Conservation (phyloP, 768 basidiomycete genomes). For the Phlebiopsis flavidoalba region DNA sequence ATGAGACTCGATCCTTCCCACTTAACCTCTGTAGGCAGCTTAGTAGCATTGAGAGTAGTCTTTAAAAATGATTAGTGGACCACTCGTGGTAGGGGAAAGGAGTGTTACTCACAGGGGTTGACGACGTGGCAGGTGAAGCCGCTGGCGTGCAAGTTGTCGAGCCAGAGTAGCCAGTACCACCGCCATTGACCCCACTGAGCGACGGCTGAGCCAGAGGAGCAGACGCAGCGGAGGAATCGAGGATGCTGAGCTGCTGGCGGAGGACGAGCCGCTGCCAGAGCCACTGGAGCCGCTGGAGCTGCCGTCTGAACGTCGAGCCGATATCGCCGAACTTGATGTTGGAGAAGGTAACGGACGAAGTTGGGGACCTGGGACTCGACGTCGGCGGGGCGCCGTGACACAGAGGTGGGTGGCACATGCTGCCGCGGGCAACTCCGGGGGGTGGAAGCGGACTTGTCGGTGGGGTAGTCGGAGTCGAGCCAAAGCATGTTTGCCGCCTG, state of each 20-base stretch:
- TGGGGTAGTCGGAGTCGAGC: constrained; percentile 48
- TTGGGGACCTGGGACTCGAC: constrained; percentile 33
- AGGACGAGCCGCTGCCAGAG: constrained; percentile 5
- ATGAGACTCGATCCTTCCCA: neutral
- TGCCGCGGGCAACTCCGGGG: constrained; percentile 8
- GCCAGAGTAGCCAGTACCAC: constrained; percentile 18
- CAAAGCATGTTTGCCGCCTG: constrained; percentile 50
- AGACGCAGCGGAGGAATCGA: neutral
- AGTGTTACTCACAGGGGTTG: constrained; percentile 6
- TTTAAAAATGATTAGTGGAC: neutral
- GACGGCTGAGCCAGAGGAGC: constrained; percentile 2
- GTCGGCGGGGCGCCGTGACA: constrained; percentile 32
- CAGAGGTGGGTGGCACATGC: constrained; percentile 40
- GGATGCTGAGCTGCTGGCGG: neutral
- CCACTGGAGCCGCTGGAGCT: constrained; percentile 1
- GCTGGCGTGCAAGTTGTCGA: constrained; percentile 11
- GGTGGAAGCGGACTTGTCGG: constrained; percentile 14
- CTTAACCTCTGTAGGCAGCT: neutral
- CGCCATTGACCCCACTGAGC: constrained; percentile 18
- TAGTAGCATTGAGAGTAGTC: constrained; percentile 11
- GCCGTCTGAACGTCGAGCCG: constrained; percentile 33
- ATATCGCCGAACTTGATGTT: constrained; percentile 47
- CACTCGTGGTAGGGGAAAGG: too few species aligned
- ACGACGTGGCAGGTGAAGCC: constrained; percentile 8
- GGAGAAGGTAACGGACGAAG: constrained; percentile 42